These are phyloP conservation scores for Puccinia triticina DNA, from an alignment of 1,284 basidiomycete genomes.

Conservation along the genomic window DNA sequence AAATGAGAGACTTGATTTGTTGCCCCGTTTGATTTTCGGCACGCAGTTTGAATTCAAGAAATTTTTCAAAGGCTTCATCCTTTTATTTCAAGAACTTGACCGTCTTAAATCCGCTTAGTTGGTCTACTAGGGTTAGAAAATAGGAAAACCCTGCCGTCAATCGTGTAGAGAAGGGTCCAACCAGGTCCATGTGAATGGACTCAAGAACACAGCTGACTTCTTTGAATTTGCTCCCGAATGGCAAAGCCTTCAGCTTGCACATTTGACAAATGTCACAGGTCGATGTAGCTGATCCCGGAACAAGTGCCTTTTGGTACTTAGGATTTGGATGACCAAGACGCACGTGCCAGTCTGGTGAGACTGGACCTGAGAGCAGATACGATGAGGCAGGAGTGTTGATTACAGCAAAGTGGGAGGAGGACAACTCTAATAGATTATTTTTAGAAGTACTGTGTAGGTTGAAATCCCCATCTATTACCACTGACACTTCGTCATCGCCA, in stretches of 20 bases:
- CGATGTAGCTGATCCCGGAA: neutral
- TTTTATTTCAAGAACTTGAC: conserved; percentile 8
- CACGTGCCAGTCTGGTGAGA: neutral
- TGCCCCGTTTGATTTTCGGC: neutral
- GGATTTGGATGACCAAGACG: conserved; percentile 7
- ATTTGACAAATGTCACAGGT: neutral
- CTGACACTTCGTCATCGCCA: neutral
- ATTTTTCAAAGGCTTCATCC: neutral
- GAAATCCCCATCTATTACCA: neutral
- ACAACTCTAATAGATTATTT: neutral
- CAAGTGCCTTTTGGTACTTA: neutral
- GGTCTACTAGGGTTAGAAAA: neutral
- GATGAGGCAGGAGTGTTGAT: neutral
- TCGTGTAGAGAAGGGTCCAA: neutral
- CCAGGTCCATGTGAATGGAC: conserved; percentile 2
- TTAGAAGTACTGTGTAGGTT: neutral
- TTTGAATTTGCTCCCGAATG: neutral
- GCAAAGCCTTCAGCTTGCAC: neutral
- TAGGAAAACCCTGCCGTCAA: neutral
- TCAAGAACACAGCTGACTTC: neutral
- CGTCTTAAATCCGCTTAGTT: neutral
- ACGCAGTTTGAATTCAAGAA: neutral
- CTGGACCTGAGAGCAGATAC: neutral
- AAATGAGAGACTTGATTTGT: neutral
- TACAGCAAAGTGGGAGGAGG: neutral